Base-by-base conservation (phyloP, 1,284 basidiomycete genomes). In the Pseudozyma flocculosa region DNA sequence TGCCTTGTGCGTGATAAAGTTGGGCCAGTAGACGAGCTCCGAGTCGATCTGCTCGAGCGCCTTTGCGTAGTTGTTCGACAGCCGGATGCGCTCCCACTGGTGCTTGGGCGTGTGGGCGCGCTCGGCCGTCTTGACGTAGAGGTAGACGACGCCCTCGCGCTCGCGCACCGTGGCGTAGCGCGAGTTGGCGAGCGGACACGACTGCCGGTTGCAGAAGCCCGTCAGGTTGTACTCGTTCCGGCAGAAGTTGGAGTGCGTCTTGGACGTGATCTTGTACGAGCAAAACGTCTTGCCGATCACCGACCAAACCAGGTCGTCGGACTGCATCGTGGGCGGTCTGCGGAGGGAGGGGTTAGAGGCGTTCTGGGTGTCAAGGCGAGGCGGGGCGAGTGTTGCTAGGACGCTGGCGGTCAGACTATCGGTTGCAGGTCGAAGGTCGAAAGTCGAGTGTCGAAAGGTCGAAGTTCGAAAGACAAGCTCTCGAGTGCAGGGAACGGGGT, bases 91-190 rank as follows among this genome's bases (percentile, higher is more conserved):
- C 82, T 99, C 94, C 95, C 95, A 98, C 89, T 96, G 92, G 71
- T 89, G 86, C 34, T 90, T 89, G 19, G 95, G 95, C 26, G 88
- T 87, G 79, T 98, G 94, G 13, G 94, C 92, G 52, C 95, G 85
- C 80, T 99, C 95, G 59, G 95, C 92, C 5, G 94, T 98, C 81
- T 99, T 99, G 76, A 96, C 85, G 78, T 91, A 98, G n/a, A 99
- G 85, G 79, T 95, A 98, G 22, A 98, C 80, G 1, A 88, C 82
- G 40, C 93, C 93, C 80, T 96, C 91, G 62, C 90, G 87, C 80
- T 99, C 95, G 52, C 94, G 83, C 2, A 99, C 92, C 17, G 95
- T 98, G 7, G 95, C 94, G 80, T 98, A 98, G 61, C 90, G 83
- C 23, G 92, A 92, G 79, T 98, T 98, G 18, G 95, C 95, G 13